Conservation (phyloP, 768 basidiomycete genomes). For the Trametes meyenii region DNA sequence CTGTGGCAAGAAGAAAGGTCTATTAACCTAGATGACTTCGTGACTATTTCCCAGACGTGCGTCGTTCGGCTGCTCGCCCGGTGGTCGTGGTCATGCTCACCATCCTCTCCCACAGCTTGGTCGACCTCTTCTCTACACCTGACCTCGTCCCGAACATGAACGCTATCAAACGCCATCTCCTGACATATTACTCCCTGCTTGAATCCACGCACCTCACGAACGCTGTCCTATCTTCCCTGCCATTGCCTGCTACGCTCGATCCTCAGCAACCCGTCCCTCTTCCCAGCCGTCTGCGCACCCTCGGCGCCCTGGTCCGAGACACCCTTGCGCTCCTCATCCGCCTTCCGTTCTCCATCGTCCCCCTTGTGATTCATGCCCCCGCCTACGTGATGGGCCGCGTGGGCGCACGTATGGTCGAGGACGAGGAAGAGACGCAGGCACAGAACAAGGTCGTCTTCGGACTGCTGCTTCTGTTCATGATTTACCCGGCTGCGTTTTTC, state of each 20-base stretch:
- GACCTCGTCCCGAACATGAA: conserved; percentile 62
- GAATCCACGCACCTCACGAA: conserved; percentile 84
- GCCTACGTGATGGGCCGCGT: conserved; percentile 80
- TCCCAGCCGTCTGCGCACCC: conserved; percentile 81
- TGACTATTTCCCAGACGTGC: conserved; percentile 88
- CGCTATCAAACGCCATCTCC: conserved; percentile 66
- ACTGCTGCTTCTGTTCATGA: conserved; percentile 70
- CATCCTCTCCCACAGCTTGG: conserved; percentile 55
- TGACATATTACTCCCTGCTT: conserved; percentile 88
- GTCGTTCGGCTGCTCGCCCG: conserved; percentile 34
- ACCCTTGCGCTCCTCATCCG: conserved; percentile 68
- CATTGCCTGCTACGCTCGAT: conserved; percentile 82
- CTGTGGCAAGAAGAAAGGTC: conserved; percentile 86
- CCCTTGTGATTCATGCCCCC: conserved; percentile 81
- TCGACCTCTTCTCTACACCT: conserved; percentile 82
- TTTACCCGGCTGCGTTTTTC: conserved; percentile 86
- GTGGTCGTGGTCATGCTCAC: conserved; percentile 10
- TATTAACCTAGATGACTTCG: conserved; percentile 81
- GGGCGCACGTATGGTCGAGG: conserved; percentile 72
- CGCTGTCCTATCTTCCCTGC: conserved; percentile 79
- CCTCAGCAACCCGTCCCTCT: conserved; percentile 71
- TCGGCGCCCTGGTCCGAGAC: conserved; percentile 78
- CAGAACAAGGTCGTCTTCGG: conserved; percentile 97
- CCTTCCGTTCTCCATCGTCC: conserved; percentile 89
- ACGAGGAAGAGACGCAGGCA: conserved; percentile 94